Base-by-base conservation (phyloP, 2,329 filamentous ascomycete species). In the Calonectria pteridis region DNA sequence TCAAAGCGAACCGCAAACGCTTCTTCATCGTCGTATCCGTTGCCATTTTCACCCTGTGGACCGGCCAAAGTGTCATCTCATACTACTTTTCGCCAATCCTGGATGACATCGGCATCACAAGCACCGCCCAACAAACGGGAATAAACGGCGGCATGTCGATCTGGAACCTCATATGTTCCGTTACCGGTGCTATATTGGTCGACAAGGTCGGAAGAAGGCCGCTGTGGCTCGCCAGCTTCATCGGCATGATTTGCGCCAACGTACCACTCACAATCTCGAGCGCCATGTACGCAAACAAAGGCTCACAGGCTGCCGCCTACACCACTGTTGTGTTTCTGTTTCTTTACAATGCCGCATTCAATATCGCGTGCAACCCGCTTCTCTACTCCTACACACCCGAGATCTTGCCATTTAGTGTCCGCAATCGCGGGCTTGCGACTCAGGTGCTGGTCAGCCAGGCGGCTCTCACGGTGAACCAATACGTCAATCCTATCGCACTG, bases 141-240 rank as follows among this genome's bases (percentile, higher is more conserved):
- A 78, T 78, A 10, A 78, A 78, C 20, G 77, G 76, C 2, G 76
- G 76, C 5, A 75, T 78, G 76, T 55, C 73, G 0, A 76, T 78
- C 7, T 78, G 69, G 71, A 75, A 73, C 29, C 67, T 78, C 1
- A 29, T 77, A 3, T 75, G 69, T 53, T 67, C 77, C 9, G 55
- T 71, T 6, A 64, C 62, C 1, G 75, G 76, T 14, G 76, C 76
- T 16, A 40, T 75, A 50, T 64, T 76, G 3, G 76, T 70, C 0
- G 76, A 77, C 14, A 66, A 64, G 0, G 55, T 77, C 2, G 76
- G 76, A 4, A 53, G 76, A 6, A 72, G 76, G 0, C 70, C 70
- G 0, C 70, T 77, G 16, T 77, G 76, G 76, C 71, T 77, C 18
- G 67, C 70, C 2, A 68, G 67, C 6, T 75, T 70, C 1, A 50